Evolutionary conservation across 805 yeast genomes (phyloP).

Genomic region (Ogataea allantospora): DNA sequence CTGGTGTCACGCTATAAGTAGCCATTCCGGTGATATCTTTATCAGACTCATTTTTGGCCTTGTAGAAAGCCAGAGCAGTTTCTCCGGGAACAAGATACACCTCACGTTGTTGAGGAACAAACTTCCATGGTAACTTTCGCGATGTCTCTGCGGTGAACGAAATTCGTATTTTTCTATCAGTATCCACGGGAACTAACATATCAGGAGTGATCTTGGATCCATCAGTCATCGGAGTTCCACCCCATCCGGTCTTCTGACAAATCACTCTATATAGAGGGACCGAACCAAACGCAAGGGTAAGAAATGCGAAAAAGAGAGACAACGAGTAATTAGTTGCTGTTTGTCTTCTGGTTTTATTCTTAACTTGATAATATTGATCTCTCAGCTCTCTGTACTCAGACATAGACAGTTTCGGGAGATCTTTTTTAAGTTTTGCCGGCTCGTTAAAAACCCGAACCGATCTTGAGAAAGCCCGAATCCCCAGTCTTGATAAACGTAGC

Average conservation of each 20-base stretch:
- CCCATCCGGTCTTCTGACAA: slow-evolving; percentile 94
- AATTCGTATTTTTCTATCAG: slow-evolving; percentile 76
- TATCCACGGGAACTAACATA: slow-evolving; percentile 82
- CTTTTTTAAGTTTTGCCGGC: slow-evolving; percentile 9
- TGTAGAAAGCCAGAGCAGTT: slow-evolving; percentile 93
- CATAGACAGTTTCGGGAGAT: slow-evolving; percentile 32
- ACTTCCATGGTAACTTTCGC: slow-evolving; percentile 89
- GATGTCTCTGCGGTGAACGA: slow-evolving; percentile 91
- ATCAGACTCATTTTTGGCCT: slow-evolving; percentile 80
- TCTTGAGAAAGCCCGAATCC: slow-evolving; percentile 6
- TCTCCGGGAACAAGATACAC: slow-evolving; percentile 95
- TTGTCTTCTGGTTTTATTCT: slow-evolving; percentile 38
- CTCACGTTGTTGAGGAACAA: slow-evolving; percentile 90
- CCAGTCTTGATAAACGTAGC: slow-evolving; percentile 1
- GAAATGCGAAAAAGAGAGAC: slow-evolving; percentile 65
- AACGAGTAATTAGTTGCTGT: slow-evolving; percentile 65
- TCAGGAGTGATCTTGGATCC: slow-evolving; percentile 76
- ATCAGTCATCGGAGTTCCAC: slow-evolving; percentile 93
- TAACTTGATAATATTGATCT: slow-evolving; percentile 26
- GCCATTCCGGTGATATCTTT: slow-evolving; percentile 98
- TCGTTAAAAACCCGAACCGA: slow-evolving; percentile 3
- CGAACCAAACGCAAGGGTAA: slow-evolving; percentile 82
- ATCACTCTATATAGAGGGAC: slow-evolving; percentile 91
- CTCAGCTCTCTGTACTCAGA: slow-evolving; percentile 32
- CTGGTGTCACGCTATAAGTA: slow-evolving; percentile 94